phyloP scores from a whole-genome alignment of 1,284 basidiomycete species.

The Tilletia walkeri region DNA sequence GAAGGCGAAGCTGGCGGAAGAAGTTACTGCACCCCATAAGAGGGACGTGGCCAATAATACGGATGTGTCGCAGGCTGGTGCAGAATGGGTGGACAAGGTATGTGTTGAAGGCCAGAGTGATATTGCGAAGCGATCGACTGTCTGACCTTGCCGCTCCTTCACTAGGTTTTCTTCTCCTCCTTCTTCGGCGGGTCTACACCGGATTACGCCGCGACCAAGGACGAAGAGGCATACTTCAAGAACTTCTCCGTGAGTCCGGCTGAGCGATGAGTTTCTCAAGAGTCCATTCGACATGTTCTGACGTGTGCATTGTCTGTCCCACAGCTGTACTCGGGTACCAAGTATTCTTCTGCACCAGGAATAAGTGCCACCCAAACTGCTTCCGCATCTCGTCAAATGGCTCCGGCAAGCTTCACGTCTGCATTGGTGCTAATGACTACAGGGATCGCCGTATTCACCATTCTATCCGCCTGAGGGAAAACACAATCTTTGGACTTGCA shows the following conservation, averaged over 20 bases:
- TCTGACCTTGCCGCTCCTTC: too few relatives aligned
- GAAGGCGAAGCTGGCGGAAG: background rate
- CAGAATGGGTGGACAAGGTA: constrained; percentile 19
- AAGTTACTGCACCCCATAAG: background rate
- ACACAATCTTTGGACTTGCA: too few relatives aligned
- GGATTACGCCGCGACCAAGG: constrained; percentile 15
- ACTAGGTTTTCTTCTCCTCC: constrained; percentile 18
- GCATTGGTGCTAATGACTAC: too few relatives aligned
- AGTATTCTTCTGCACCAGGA: background rate
- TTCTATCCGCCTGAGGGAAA: too few relatives aligned
- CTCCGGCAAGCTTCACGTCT: too few relatives aligned
- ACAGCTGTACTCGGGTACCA: constrained; percentile 11
- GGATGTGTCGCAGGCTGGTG: background rate
- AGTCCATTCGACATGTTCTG: background rate
- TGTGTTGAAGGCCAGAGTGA: background rate
- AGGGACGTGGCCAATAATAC: background rate
- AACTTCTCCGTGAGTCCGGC: constrained; percentile 14
- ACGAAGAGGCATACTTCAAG: constrained; percentile 19
- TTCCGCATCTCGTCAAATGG: background rate
- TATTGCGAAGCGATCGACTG: too few relatives aligned
- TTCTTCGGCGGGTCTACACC: constrained; percentile 20
- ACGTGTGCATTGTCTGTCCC: background rate
- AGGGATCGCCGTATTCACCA: too few relatives aligned
- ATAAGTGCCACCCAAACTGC: background rate
- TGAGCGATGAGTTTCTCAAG: background rate